phyloP scores from a whole-genome alignment of 176 grass and related monocot genomes.

The Aegilops speltoides region DNA sequence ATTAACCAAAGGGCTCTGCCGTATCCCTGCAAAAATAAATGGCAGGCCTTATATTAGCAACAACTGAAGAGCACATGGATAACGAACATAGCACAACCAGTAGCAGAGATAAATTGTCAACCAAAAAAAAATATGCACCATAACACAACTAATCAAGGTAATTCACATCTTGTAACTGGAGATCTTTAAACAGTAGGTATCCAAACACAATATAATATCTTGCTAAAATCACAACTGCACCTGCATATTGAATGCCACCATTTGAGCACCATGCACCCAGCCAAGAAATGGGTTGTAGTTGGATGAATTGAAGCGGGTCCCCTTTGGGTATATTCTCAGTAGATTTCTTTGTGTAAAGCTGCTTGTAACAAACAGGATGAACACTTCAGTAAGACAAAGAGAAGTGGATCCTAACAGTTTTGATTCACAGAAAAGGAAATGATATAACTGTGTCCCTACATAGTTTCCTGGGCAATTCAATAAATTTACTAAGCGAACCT shows the following conservation, averaged over 20 bases:
- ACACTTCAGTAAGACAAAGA: conserved; percentile 25
- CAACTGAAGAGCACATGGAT: background rate
- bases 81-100: background rate
- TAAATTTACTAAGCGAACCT: conserved; percentile 46
- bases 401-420: conserved; percentile 1
- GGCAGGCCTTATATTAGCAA: background rate
- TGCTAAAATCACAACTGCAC: conserved; percentile 37
- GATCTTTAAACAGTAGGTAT: background rate
- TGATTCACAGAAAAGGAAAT: background rate
- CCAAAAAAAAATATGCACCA: background rate
- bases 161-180: background rate
- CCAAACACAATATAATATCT: background rate
- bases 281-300: conserved; percentile 98
- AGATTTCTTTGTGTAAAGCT: conserved; percentile 96
- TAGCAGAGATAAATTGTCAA: background rate
- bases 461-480: background rate
- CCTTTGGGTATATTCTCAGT: conserved; percentile 85
- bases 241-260: conserved; percentile 99
- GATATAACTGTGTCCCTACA: background rate
- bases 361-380: conserved; percentile 45
- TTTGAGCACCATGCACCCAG: conserved; percentile 98
- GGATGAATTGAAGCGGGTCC: conserved; percentile 80
- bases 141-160: background rate
- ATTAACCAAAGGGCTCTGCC: conserved; percentile 97
- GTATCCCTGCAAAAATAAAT: conserved; percentile 55